These are phyloP conservation scores for Ascosphaera apis DNA, from an alignment of 2,329 filamentous ascomycete genomes.

Conservation along the genomic window DNA sequence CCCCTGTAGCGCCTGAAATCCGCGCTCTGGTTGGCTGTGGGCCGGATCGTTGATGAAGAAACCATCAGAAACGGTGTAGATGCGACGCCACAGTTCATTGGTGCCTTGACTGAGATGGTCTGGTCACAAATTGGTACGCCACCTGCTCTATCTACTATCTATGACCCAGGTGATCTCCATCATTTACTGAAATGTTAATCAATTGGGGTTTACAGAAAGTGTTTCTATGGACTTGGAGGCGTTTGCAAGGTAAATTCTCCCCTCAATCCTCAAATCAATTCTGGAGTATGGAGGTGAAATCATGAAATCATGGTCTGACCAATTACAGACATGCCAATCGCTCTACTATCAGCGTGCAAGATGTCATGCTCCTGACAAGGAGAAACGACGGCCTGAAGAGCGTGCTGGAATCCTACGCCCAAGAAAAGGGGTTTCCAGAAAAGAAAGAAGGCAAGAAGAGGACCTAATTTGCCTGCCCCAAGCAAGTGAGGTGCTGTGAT, in stretches of 20 bases:
- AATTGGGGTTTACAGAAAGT: slow-evolving; percentile 19
- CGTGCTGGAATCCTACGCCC: slow-evolving; percentile 32
- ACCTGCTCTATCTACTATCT: neutral
- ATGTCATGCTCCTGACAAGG: slow-evolving; percentile 67
- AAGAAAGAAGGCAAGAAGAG: neutral
- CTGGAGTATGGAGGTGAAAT: neutral
- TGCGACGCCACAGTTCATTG: slow-evolving; percentile 80
- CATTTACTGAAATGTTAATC: slow-evolving; percentile 2
- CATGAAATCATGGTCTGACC: neutral
- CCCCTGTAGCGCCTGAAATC: slow-evolving; percentile 49
- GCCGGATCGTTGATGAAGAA: slow-evolving; percentile 75
- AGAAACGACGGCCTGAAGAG: slow-evolving; percentile 67
- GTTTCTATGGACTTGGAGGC: slow-evolving; percentile 38
- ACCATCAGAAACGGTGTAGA: slow-evolving; percentile 51
- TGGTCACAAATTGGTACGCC: slow-evolving; percentile 61
- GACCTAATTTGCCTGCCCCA: neutral
- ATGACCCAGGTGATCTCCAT: neutral
- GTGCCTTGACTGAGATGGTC: slow-evolving; percentile 60
- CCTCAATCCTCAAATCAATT: neutral
- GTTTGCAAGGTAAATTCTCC: slow-evolving; percentile 29
- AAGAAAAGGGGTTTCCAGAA: slow-evolving; percentile 6
- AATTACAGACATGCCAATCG: slow-evolving; percentile 51
- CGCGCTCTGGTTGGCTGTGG: slow-evolving; percentile 62
- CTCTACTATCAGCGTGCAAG: slow-evolving; percentile 56
- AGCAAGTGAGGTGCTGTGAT: neutral